Base-by-base conservation (phyloP, 2,329 filamentous ascomycete genomes). In the Lecanicillium sp. region DNA sequence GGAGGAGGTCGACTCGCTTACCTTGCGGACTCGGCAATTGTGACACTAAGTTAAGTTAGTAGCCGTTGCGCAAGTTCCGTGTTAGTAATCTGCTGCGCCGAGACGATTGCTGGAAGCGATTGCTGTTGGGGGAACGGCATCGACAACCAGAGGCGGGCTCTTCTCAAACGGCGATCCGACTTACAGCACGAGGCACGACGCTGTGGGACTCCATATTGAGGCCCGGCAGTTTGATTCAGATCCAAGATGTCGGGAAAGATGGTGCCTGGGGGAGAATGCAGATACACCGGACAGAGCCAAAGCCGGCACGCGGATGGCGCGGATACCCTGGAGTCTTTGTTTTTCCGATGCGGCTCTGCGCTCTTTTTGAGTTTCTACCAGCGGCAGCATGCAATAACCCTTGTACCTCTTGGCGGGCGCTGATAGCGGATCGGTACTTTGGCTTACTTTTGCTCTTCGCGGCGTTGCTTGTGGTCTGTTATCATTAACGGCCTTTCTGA, bases 1-100 rank as follows among this genome's bases (percentile, higher is more conserved):
- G n/a, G n/a, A n/a, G n/a, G n/a, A n/a, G n/a, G n/a, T n/a, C n/a
- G n/a, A n/a, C n/a, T n/a, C n/a, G n/a, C 48, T 41, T 17, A 46
- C 48, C 48, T 50, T 50, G 23, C 48, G 48, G 19, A 50, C 30
- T 19, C 48, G 42, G 32, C 48, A 50, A 21, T 50, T 50, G 23
- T 50, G 43, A 20, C 48, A 50, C 48, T 50, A 39, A 7, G n/a
- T n/a, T n/a, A n/a, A n/a, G n/a, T n/a, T n/a, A 35, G 37, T 12
- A 35, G 15, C 37, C 21, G 21, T 35, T 19, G 14, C 20, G 5
- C 23, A 17, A 15, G 14, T 17, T 30, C 21, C 14, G 11, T 36
- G 37, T 40, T 27, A 40, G 36, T 40, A n/a, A 19, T 32, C 21
- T n/a, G n/a, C n/a, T n/a, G n/a, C n/a, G n/a, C n/a, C n/a, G n/a